Percentiles rank a stretch among this genome's conserved stretches.
Conservation (phyloP, 345 rosid genomes). For the Populus pruinosa region DNA sequence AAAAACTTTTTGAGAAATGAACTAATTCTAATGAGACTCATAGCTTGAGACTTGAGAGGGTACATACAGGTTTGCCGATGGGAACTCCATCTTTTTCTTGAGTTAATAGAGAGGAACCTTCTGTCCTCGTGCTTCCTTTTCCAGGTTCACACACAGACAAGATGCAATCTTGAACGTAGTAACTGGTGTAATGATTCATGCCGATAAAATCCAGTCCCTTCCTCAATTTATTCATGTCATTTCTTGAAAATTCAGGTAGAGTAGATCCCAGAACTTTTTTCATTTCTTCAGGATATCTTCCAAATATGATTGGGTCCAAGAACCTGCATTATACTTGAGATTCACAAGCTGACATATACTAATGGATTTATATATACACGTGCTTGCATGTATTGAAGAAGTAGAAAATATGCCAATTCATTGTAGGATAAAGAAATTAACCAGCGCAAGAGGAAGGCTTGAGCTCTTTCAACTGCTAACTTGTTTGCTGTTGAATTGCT, state of each 20-base stretch:
- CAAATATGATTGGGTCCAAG: slow-evolving; percentile 15
- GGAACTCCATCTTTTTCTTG: slow-evolving; percentile 11
- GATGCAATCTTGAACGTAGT: slow-evolving; percentile 16
- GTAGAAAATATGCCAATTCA: background rate
- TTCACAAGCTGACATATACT: background rate
- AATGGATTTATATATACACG: background rate
- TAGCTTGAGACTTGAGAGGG: background rate
- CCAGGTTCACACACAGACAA: slow-evolving; percentile 6
- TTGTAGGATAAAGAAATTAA: background rate
- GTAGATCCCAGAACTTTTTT: slow-evolving; percentile 2
- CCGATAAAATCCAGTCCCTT: slow-evolving; percentile 17
- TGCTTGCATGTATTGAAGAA: background rate
- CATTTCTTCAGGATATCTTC: slow-evolving; percentile 24
- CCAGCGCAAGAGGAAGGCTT: slow-evolving; percentile 17
- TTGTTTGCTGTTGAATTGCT: slow-evolving; percentile 20
- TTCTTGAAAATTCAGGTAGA: slow-evolving; percentile 13
- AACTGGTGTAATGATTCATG: slow-evolving; percentile 16
- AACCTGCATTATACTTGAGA: slow-evolving; percentile 8
- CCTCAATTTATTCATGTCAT: slow-evolving; percentile 10
- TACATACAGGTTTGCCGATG: slow-evolving; percentile 11
- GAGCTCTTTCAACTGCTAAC: slow-evolving; percentile 18
- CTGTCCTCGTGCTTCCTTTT: slow-evolving; percentile 4
- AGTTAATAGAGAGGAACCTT: background rate
- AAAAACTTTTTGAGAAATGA: background rate
- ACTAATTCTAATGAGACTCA: too few species aligned